Conservation (phyloP, 805 yeast species). For the Diddensiella caesifluorescens region DNA sequence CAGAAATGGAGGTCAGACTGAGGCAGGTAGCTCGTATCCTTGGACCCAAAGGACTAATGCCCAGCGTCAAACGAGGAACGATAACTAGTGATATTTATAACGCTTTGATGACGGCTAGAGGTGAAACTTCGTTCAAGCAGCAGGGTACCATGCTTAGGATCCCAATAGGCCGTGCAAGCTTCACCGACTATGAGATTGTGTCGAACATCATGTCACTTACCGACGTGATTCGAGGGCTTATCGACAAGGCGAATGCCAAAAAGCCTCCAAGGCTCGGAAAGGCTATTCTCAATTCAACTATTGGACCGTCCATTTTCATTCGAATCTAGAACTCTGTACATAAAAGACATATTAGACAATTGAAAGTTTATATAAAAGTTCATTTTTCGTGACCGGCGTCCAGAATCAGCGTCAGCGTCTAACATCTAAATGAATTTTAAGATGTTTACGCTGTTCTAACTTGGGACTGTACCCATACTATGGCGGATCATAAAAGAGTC, state of each 20-base stretch:
- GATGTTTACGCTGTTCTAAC: too few species aligned
- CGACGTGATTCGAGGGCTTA: conserved; percentile 43
- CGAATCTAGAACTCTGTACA: conserved; percentile 32
- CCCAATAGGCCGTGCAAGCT: conserved; percentile 71
- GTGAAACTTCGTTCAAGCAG: conserved; percentile 76
- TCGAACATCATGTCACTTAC: conserved; percentile 65
- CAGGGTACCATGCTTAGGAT: conserved; percentile 47
- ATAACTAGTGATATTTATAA: conserved; percentile 60
- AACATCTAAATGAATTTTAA: too few species aligned
- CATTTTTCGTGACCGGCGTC: too few species aligned
- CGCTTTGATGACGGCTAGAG: conserved; percentile 51
- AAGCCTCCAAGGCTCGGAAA: conserved; percentile 67
- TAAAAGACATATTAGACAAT: too few species aligned
- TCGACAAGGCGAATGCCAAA: conserved; percentile 45
- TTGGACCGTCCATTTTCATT: conserved; percentile 76
- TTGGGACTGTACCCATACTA: too few species aligned
- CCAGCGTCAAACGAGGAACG: conserved; percentile 79
- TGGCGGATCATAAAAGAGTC: too few species aligned
- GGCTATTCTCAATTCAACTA: conserved; percentile 61
- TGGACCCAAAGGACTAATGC: conserved; percentile 90
- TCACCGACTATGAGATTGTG: conserved; percentile 69
- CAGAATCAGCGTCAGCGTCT: too few species aligned
- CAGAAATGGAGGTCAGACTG: conserved; percentile 65
- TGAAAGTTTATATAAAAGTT: too few species aligned
- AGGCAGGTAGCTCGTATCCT: conserved; percentile 66